Evolutionary conservation across 768 basidiomycete genomes (phyloP).

Genomic region (Lyophyllum shimeji): DNA sequence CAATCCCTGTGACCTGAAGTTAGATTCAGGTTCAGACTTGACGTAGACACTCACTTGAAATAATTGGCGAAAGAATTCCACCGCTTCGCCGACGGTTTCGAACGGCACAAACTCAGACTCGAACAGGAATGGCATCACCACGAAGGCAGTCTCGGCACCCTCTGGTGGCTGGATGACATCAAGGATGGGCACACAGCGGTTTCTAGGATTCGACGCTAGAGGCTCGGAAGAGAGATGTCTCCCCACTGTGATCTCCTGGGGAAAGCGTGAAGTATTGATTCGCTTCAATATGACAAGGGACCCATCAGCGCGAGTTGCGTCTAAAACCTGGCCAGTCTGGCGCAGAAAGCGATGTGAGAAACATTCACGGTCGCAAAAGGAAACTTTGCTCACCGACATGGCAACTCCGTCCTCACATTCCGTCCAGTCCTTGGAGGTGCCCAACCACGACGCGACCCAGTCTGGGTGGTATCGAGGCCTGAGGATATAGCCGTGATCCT

Average conservation of each 20-base stretch:
- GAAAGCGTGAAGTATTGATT: constrained; percentile 9
- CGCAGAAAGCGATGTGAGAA: not conserved
- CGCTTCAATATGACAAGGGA: constrained; percentile 25
- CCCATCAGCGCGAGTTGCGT: constrained; percentile 30
- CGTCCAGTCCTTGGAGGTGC: constrained; percentile 2
- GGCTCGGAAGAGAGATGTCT: constrained; percentile 17
- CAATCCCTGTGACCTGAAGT: constrained; percentile 22
- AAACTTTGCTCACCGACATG: not conserved
- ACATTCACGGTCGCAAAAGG: not conserved
- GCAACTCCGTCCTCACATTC: constrained; percentile 7
- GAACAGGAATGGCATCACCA: constrained; percentile 26
- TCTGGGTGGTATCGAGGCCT: constrained; percentile 8
- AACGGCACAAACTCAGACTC: constrained; percentile 18
- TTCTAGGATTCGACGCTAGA: constrained; percentile 21
- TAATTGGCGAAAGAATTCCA: constrained; percentile 30
- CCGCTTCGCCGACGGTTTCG: constrained; percentile 26
- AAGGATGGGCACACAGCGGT: constrained; percentile 31
- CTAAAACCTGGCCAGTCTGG: constrained; percentile 17
- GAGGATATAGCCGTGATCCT: constrained; percentile 6
- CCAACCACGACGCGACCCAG: constrained; percentile 8
- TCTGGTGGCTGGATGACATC: constrained; percentile 18
- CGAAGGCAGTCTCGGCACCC: constrained; percentile 11
- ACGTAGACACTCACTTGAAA: constrained; percentile 28
- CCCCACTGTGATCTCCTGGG: constrained; percentile 28
- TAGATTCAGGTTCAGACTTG: not conserved